phyloP scores from a whole-genome alignment of 1,139 yeast species.

The Kodamaea arcana region DNA sequence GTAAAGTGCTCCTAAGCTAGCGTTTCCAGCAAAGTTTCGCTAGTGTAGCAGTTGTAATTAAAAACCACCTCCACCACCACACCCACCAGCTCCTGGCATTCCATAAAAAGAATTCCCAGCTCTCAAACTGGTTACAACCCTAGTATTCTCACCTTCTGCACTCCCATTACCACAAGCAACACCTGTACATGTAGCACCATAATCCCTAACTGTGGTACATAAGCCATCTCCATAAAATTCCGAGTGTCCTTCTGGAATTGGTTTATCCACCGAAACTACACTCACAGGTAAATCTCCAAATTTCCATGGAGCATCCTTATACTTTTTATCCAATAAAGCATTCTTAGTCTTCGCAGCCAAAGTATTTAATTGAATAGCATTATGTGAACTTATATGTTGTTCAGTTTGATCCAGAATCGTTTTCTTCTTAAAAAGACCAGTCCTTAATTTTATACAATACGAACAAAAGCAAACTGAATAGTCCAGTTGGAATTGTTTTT shows the following conservation, averaged over 20 bases:
- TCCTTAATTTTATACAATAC: conserved; percentile 18
- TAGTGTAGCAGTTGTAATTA: too few species aligned
- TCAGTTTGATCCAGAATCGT: conserved; percentile 1
- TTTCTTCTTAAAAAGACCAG: conserved; percentile 5
- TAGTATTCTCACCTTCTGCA: background rate
- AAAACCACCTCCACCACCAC: conserved; percentile 1
- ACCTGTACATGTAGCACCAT: conserved; percentile 10
- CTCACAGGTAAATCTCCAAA: conserved; percentile 6
- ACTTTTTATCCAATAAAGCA: conserved; percentile 5
- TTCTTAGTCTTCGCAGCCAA: conserved; percentile 6
- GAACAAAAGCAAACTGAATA: conserved; percentile 27
- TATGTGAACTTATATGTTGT: conserved; percentile 19
- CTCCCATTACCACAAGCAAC: conserved; percentile 1
- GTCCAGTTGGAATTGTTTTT: conserved; percentile 15
- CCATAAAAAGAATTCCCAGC: background rate
- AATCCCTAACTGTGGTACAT: conserved; percentile 12
- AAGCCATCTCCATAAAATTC: conserved; percentile 9
- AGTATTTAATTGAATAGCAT: conserved; percentile 13
- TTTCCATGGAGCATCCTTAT: conserved; percentile 8
- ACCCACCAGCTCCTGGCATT: background rate
- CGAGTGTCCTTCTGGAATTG: conserved; percentile 7
- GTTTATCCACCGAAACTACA: conserved; percentile 11
- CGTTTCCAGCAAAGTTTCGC: too few species aligned
- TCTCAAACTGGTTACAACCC: background rate
- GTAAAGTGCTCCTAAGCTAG: too few species aligned